These are phyloP conservation scores for Amyloporia xantha DNA, from an alignment of 768 basidiomycete species.

Conservation along the genomic window DNA sequence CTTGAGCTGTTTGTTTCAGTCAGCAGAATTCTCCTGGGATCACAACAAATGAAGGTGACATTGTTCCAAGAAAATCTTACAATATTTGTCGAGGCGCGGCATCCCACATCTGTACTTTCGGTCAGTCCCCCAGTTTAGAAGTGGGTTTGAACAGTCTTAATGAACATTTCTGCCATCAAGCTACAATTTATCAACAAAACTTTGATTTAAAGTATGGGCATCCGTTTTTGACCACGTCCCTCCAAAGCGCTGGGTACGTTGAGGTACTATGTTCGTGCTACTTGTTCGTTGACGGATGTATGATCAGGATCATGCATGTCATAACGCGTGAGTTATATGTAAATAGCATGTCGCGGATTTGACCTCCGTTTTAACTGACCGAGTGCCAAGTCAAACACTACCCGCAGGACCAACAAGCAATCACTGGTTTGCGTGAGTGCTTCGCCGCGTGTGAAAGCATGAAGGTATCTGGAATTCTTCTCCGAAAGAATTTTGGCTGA, in stretches of 20 bases:
- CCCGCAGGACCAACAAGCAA: slow-evolving; percentile 65
- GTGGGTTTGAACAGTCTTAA: too few species aligned
- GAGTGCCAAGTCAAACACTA: slow-evolving; percentile 51
- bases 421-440: slow-evolving; percentile 56
- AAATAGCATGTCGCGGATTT: not conserved
- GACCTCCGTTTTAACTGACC: slow-evolving; percentile 7
- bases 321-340: slow-evolving; percentile 42
- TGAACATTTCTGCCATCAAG: slow-evolving; percentile 34
- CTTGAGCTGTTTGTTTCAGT: too few species aligned
- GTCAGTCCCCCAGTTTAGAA: too few species aligned
- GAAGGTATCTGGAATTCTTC: slow-evolving; percentile 38
- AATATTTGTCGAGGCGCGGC: slow-evolving; percentile 77
- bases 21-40: too few species aligned
- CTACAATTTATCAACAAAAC: slow-evolving; percentile 49
- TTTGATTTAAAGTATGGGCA: slow-evolving; percentile 57
- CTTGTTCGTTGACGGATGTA: slow-evolving; percentile 5
- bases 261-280: not conserved
- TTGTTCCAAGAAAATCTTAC: slow-evolving; percentile 57
- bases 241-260: slow-evolving; percentile 65
- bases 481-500: not conserved
- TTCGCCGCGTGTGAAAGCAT: slow-evolving; percentile 59
- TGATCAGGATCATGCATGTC: slow-evolving; percentile 67
- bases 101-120: slow-evolving; percentile 57
- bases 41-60: slow-evolving; percentile 27
- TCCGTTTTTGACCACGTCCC: slow-evolving; percentile 59